Evolutionary conservation across 2,329 filamentous ascomycete genomes (phyloP).

Genomic region (Trichoderma atrobrunneum): DNA sequence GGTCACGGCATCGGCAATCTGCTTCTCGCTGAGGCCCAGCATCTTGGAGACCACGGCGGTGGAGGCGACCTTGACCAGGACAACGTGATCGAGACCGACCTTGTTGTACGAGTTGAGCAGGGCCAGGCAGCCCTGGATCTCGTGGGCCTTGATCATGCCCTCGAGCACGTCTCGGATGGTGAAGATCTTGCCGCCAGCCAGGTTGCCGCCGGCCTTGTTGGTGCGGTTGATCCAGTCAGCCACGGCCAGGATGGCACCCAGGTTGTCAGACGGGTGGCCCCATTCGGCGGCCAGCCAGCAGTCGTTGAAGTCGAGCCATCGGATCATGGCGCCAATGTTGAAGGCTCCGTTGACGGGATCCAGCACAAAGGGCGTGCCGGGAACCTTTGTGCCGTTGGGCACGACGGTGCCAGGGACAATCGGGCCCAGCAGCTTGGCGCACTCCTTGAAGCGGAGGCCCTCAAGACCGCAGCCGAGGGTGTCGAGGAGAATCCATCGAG

Average conservation of each 20-base stretch:
- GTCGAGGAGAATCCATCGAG: conserved; percentile 93
- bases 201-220: conserved; percentile 70
- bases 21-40: conserved; percentile 82
- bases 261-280: conserved; percentile 97
- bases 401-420: conserved; percentile 87
- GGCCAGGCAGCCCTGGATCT: conserved; percentile 96
- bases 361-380: conserved; percentile 88
- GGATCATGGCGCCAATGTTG: conserved; percentile 98
- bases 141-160: conserved; percentile 98
- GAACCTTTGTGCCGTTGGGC: conserved; percentile 87
- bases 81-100: conserved; percentile 95
- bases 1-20: conserved; percentile 92
- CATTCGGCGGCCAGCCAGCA: conserved; percentile 99
- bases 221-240: conserved; percentile 97
- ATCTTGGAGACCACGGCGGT: conserved; percentile 93
- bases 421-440: conserved; percentile 89
- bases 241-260: conserved; percentile 93
- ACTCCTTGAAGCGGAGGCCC: conserved; percentile 92
- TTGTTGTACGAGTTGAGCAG: conserved; percentile 99
- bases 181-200: conserved; percentile 83
- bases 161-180: conserved; percentile 89
- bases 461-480: conserved; percentile 96
- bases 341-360: conserved; percentile 95
- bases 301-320: conserved; percentile 99
- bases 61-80: conserved; percentile 95